These are phyloP conservation scores for Rhynchosporium agropyri DNA, from an alignment of 2,329 filamentous ascomycete genomes.

Conservation along the genomic window DNA sequence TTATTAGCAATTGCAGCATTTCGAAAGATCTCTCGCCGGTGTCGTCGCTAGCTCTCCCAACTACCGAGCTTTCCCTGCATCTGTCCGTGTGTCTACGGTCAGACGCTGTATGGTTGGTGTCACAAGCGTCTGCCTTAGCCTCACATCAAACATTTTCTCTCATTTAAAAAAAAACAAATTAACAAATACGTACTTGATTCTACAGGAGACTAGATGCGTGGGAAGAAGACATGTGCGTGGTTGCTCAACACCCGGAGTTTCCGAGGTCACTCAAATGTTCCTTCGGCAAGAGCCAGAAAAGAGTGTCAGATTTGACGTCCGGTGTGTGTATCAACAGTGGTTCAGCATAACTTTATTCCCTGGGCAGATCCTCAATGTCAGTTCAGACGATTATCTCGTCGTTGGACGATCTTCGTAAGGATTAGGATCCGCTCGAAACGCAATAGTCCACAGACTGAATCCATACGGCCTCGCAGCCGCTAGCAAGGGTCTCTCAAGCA, in stretches of 20 bases:
- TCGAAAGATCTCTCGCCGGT: slow-evolving; percentile 32
- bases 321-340: slow-evolving; percentile 34
- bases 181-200: slow-evolving; percentile 8
- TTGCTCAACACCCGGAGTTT: slow-evolving; percentile 9
- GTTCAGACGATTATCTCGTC: slow-evolving; percentile 39
- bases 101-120: slow-evolving; percentile 35
- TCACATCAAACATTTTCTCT: slow-evolving; percentile 34
- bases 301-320: slow-evolving; percentile 13
- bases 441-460: slow-evolving; percentile 20
- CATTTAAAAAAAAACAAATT: slow-evolving; percentile 20
- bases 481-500: slow-evolving; percentile 32
- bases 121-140: slow-evolving; percentile 32
- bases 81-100: slow-evolving; percentile 39
- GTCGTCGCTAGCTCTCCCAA: slow-evolving; percentile 29
- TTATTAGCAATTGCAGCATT: slow-evolving; percentile 26
- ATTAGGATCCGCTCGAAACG: slow-evolving; percentile 37
- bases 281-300: slow-evolving; percentile 9
- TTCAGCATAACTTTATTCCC: slow-evolving; percentile 37
- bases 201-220: slow-evolving; percentile 11
- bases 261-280: slow-evolving; percentile 2
- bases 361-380: slow-evolving; percentile 37
- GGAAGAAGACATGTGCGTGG: slow-evolving; percentile 1
- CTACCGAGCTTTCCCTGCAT: slow-evolving; percentile 39
- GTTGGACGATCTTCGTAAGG: slow-evolving; percentile 33
- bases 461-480: slow-evolving; percentile 29